A percentile compares a stretch with the other conserved stretches of the same genome.
Conservation (phyloP, 2,329 filamentous ascomycete genomes). For the Plenodomus tracheiphilus region DNA sequence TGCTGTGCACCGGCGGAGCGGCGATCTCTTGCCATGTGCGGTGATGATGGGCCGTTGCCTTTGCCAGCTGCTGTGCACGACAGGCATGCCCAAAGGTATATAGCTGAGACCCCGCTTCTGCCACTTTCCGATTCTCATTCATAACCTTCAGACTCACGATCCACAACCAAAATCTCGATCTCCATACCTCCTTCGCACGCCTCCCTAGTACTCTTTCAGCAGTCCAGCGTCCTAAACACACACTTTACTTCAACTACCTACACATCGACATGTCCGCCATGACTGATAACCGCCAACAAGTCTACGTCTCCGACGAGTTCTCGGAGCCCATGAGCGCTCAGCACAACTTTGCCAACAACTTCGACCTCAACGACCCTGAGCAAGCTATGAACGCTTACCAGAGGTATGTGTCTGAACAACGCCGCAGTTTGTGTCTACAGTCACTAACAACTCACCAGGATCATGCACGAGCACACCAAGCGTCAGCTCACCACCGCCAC, state of each 20-base stretch:
- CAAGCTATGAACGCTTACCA: conserved; percentile 49
- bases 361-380: conserved; percentile 45
- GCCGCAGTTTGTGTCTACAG: neutral
- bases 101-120: conserved; percentile 23
- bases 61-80: conserved; percentile 5
- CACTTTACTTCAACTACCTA: neutral
- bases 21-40: conserved; percentile 29
- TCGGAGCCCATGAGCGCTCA: conserved; percentile 48
- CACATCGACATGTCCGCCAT: conserved; percentile 25
- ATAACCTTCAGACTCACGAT: conserved; percentile 1
- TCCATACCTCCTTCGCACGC: conserved; percentile 1
- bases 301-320: conserved; percentile 47
- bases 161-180: conserved; percentile 6
- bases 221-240: neutral
- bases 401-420: conserved; percentile 40
- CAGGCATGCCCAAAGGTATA: conserved; percentile 25
- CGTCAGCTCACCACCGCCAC: conserved; percentile 52
- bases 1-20: conserved; percentile 18
- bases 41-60: conserved; percentile 15
- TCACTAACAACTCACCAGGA: conserved; percentile 35
- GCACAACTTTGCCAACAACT: conserved; percentile 50
- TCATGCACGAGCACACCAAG: conserved; percentile 57
- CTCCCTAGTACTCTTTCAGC: neutral
- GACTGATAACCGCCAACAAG: conserved; percentile 22
- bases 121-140: conserved; percentile 1